Evolutionary conservation across 768 basidiomycete genomes (phyloP), one percentile per base, ranked within the genome.

Genomic region (Tephrocybe sp.): DNA sequence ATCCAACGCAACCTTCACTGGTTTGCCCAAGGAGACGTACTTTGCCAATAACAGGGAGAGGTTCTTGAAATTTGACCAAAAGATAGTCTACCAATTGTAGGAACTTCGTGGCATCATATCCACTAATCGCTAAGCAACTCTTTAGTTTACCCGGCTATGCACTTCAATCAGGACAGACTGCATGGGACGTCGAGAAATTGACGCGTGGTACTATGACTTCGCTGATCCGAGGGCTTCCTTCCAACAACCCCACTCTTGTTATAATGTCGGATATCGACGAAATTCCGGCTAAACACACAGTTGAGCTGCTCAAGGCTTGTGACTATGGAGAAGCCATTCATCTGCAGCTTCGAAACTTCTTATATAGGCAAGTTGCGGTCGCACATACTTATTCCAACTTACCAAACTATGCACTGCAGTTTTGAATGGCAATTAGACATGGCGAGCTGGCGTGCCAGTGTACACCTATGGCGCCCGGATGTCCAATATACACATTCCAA

Each of bases 261-360:
- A 63, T 84, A 47, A 82, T 84, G 76, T 77, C 79, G 5, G 83
- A 85, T 60, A 62, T 83, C 13, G 83, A 85, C 58, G 84, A 86
- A 63, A 74, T 86, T 31, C 82, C 82, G 3, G 70, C 78, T 1
- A 64, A 65, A 11, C 74, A 79, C 49, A 78, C 83, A 19, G 59
- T 83, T 12, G 60, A 67, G 34, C 70, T 86, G 2, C 67, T 85
- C 34, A 73, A 73, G 58, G 62, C 67, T 28, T 86, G 82, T 60
- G 75, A 77, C 41, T 82, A 77, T 53, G 77, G 76, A 12, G 53
- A 60, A 21, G 69, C 76, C 16, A 69, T 86, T 18, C 83, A 85
- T 57, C 73, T 85, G 1, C 82, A 84, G 60, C 68, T 86, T 55
- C 75, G 78, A 31, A 78, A 81, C 52, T 86, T 73, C 60, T 44